Evolutionary conservation across 2,329 filamentous ascomycete genomes (phyloP).

Genomic region (Venturia aucupariae): DNA sequence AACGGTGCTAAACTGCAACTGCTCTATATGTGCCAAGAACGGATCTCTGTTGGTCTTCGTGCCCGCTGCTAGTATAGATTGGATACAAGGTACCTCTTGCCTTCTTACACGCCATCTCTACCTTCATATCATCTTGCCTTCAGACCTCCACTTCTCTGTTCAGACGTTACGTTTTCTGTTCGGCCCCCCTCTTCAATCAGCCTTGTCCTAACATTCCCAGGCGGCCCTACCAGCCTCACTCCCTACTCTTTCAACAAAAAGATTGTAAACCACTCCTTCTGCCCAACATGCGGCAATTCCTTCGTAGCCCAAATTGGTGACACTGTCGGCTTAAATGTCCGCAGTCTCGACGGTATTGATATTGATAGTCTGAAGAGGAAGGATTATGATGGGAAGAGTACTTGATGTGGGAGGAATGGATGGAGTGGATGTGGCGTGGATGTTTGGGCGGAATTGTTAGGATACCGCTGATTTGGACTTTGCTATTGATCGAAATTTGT

Average conservation of each 20-base stretch:
- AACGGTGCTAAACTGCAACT: conserved; percentile 14
- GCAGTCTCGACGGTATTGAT: conserved; percentile 24
- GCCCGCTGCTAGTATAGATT: conserved; percentile 4
- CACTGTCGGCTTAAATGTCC: conserved; percentile 23
- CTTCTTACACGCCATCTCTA: too few relatives aligned
- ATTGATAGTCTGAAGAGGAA: conserved; percentile 19
- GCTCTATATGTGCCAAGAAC: conserved; percentile 16
- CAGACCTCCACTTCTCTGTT: too few relatives aligned
- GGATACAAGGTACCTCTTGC: conserved; percentile 9
- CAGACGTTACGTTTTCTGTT: too few relatives aligned
- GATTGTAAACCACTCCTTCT: conserved; percentile 24
- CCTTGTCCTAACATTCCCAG: not conserved
- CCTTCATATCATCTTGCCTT: too few relatives aligned
- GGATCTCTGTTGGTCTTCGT: conserved; percentile 12
- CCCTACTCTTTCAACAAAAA: conserved; percentile 23
- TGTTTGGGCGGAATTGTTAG: not conserved
- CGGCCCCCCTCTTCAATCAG: not conserved
- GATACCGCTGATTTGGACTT: not conserved
- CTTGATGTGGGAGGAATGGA: not conserved
- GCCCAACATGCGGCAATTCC: conserved; percentile 24
- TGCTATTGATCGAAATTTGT: not conserved
- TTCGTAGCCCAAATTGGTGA: conserved; percentile 18
- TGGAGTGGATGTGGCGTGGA: not conserved
- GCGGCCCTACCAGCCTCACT: conserved; percentile 15
- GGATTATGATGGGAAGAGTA: conserved; percentile 6